Base-by-base conservation (phyloP, 1,284 basidiomycete genomes). In the Pascua sp. region DNA sequence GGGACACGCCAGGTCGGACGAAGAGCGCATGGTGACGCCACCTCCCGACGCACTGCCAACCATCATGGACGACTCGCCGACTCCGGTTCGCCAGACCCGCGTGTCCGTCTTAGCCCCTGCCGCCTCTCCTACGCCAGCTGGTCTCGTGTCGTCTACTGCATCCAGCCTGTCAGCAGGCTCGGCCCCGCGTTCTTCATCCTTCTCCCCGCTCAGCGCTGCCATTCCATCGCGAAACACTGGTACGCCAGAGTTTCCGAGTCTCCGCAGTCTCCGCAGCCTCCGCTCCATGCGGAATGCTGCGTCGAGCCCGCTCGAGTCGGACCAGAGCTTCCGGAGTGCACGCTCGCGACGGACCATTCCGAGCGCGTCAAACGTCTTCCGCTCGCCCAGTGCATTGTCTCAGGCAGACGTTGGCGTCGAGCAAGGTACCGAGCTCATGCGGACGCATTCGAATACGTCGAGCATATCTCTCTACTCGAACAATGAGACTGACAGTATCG, bases 21-120 rank as follows among this genome's bases (percentile, higher is more conserved):
- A 50, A 50, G 49, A 51, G 42, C 41, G 24, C 4, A 45, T 16
- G n/a, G 43, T 38, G 1, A 49, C 56, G 2, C 47, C 56, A 5
- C 52, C 48, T 4, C 48, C 56, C 0, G n/a, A 16, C n/a, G 32
- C 11, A 15, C 37, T 47, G 17, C 48, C 53, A 5, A 61, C 59
- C 10, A 48, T 62, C 37, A 62, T 62, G 60, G 60, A 62, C 47
- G 60, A 56, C 49, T 62, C 60, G 16, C 60, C 60, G 5, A 62
- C 60, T 16, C 60, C 60, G 2, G 40, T 56, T 9, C 42, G 60
- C 7, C 57, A 56, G 41, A 51, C 42, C 11, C 42, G 52, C 3
- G 60, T 62, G 5, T 44, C 55, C 11, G 60, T 59, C 7, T 55
- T 62, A 2, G 57, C 60, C 0, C 54, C 59, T 42, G 41, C 41